Conservation (phyloP, 495 filamentous ascomycete species). For the Mytilinidion resinicola region DNA sequence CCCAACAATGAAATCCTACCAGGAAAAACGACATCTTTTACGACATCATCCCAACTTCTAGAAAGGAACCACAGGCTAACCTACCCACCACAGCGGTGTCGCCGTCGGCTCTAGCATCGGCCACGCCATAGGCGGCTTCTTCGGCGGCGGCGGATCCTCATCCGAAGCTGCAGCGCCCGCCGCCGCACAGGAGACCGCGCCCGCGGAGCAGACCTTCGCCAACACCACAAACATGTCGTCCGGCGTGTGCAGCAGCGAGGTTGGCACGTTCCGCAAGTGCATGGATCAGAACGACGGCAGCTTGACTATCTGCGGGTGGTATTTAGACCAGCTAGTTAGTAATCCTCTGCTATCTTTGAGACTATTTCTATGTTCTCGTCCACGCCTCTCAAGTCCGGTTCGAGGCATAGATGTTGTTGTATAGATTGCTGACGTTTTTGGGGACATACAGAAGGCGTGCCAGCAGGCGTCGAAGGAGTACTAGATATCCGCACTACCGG, state of each 20-base stretch:
- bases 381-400: too few species aligned
- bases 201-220: conserved; percentile 37
- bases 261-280: conserved; percentile 84
- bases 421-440: neutral
- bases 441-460: conserved; percentile 62
- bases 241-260: conserved; percentile 66
- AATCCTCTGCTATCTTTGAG: neutral
- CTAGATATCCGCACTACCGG: conserved; percentile 40
- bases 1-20: neutral
- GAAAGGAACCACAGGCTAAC: neutral
- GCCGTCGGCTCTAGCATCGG: conserved; percentile 92
- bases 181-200: conserved; percentile 39
- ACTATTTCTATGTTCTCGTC: too few species aligned
- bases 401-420: neutral
- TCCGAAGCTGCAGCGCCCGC: conserved; percentile 40
- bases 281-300: conserved; percentile 90
- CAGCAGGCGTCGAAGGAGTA: conserved; percentile 83
- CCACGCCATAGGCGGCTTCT: conserved; percentile 84
- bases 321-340: conserved; percentile 74
- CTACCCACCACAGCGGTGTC: conserved; percentile 56
- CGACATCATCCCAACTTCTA: too few species aligned
- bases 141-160: conserved; percentile 59
- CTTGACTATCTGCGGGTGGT: conserved; percentile 96
- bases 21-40: neutral
- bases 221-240: conserved; percentile 44